Conservation (phyloP, 805 yeast genomes). For the Spathaspora hagerdaliae region DNA sequence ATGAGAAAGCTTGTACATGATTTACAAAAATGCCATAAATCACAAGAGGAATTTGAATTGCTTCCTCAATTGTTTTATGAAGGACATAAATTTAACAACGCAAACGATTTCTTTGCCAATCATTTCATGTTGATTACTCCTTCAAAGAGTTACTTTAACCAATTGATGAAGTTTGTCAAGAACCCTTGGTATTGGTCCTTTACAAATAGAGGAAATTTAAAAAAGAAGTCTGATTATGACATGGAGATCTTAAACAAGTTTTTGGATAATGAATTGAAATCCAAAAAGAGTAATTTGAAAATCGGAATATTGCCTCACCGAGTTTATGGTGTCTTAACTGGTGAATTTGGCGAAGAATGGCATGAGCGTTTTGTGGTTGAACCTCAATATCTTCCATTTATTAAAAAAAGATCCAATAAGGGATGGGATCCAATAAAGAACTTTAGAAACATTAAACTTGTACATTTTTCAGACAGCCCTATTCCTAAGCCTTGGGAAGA, state of each 20-base stretch:
- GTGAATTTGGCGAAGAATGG: conserved; percentile 37
- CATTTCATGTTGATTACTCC: conserved; percentile 64
- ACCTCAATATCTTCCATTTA: conserved; percentile 39
- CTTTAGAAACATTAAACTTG: conserved; percentile 33
- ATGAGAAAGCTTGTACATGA: conserved; percentile 11
- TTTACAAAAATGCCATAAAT: conserved; percentile 2
- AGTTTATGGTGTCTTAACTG: conserved; percentile 48
- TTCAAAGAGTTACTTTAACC: conserved; percentile 19
- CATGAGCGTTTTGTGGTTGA: conserved; percentile 43
- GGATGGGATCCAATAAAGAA: conserved; percentile 32
- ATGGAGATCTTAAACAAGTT: conserved; percentile 49
- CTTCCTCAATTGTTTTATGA: conserved; percentile 18
- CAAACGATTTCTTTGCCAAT: conserved; percentile 32
- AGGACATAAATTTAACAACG: conserved; percentile 23
- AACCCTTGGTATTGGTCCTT: conserved; percentile 30
- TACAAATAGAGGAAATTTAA: conserved; percentile 14
- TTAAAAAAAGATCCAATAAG: conserved; percentile 9
- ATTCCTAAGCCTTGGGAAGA: conserved; percentile 61
- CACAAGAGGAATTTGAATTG: conserved; percentile 6
- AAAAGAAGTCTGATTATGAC: conserved; percentile 41
- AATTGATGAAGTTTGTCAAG: conserved; percentile 17
- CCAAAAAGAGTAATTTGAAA: conserved; percentile 7
- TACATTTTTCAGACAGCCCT: conserved; percentile 67
- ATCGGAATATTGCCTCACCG: conserved; percentile 46
- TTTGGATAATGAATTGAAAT: conserved; percentile 19